Evolutionary conservation across 352 stramenopile species (phyloP), one percentile per base, ranked within the genome.

Genomic region (Achlya hypogyna): DNA sequence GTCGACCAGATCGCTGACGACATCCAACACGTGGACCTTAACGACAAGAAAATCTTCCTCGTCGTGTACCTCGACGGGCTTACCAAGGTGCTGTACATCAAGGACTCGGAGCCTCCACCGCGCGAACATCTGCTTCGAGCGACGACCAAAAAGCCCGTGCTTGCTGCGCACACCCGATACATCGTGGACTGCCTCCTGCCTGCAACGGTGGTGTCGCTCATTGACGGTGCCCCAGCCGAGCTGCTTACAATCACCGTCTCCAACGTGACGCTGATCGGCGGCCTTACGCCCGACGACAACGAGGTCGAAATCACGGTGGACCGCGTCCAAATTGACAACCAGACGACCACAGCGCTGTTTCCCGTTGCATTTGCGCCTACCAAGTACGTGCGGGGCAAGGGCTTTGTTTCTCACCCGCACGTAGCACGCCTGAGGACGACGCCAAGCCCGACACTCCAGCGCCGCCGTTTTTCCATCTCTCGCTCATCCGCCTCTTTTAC

Each of bases 301-400:
- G 83, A 93, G 54, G 82, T 88, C 25, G 87, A 95, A 69, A 67
- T 94, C 40, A 91, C 91, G 53, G 78, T 95, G 27, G 77, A 82
- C 4, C 86, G 78, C 22, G 82, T 95, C 38, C 86, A 95, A 71
- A 76, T 94, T 0, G 87, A 94, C 53, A 95, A 93, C 35, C 86
- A 95, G 45, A 70, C 91, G 10, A 75, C 70, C 27, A 79, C 77
- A 2, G 82, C 87, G 3, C 75, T 91, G 29, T 94, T 92, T 51
- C 86, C 87, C 2, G 86, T 95, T 9, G 75, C 93, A 2, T 90
- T 95, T 85, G 32, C 78, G 83, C 12, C 51, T 10, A 53, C n/a
- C 35, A 49, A 71, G 40, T 59, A 38, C 9, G 29, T 9, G 20
- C 18, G n/a, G n/a, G n/a, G n/a, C n/a, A n/a, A n/a, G n/a, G n/a